Conservation (phyloP, 208 protist genomes). For the Leptomonas pyrrhocoris region DNA sequence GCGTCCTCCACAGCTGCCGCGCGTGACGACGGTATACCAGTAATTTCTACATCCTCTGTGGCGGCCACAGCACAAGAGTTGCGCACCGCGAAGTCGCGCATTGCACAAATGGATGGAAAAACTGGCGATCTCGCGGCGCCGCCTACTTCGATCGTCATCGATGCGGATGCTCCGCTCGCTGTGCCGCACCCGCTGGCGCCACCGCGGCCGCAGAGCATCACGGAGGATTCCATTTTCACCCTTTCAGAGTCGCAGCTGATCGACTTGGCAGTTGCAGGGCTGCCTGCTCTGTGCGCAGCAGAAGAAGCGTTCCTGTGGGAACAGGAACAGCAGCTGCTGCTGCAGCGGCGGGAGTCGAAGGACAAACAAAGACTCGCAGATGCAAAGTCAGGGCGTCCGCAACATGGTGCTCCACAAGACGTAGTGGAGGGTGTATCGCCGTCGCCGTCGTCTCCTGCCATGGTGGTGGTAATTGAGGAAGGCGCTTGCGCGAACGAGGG, state of each 20-base stretch:
- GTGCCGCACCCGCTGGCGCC: conserved; percentile 41
- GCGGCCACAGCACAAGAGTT: neutral
- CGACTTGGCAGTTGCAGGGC: conserved; percentile 39
- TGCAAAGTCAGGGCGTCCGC: neutral
- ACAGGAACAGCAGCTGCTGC: conserved; percentile 9
- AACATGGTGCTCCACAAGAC: neutral
- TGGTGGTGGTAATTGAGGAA: conserved; percentile 3
- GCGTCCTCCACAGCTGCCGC: neutral
- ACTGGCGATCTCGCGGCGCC: neutral
- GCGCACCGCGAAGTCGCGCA: neutral
- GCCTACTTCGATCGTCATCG: conserved; percentile 6
- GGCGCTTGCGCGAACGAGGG: neutral
- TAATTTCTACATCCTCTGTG: no score
- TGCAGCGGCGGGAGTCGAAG: neutral
- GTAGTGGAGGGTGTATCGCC: neutral
- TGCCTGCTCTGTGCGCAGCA: conserved; percentile 32
- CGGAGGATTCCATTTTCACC: conserved; percentile 75
- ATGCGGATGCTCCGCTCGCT: neutral
- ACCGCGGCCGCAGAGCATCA: conserved; percentile 41
- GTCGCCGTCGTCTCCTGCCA: neutral
- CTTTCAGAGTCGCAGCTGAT: conserved; percentile 47
- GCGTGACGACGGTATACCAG: neutral
- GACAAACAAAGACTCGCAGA: neutral
- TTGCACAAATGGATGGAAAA: neutral
- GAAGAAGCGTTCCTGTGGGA: neutral